Base-by-base conservation (phyloP, 1,139 yeast species). In the Yamadazyma conglobata region DNA sequence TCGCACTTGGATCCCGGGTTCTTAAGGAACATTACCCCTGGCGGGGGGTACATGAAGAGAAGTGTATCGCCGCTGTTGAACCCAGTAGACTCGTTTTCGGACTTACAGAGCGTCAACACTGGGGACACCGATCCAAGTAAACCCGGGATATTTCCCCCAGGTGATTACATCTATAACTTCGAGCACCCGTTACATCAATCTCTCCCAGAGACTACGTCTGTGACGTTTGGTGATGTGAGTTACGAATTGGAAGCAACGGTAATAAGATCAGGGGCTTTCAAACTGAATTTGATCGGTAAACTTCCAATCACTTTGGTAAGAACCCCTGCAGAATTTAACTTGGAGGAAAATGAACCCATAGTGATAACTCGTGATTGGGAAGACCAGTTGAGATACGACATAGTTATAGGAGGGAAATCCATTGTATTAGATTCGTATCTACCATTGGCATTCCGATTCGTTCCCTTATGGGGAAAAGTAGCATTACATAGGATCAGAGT, bases 291-390 rank as follows among this genome's bases (percentile, higher is more conserved):
- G 20, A 48, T 62, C 3, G 94, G 89, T 1, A 64, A 68, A 38
- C 56, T 75, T 27, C 85, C 86, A 2, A 70, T 91, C 2, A 67
- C 65, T 4, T 63, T 91, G 15, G 74, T 91, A 5, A 66, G 98
- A 40, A 72, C 88, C 0, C 91, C 89, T 6, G 70, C 87, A 0
- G 89, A 83, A 37, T 75, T 73, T 25, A 84, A 87, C 32, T 70
- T 82, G 24, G 97, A 91, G 52, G 89, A 86, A 47, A 80, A 84
- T 39, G 98, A 91, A 52, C 97, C 98, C 0, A 91, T 91, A 32
- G 86, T 88, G 5, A 88, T 91, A 24, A 70, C 84, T 10, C 70
- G 94, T 41, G 91, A 85, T 44, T 91, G 98, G 98, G 97, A 91
- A 54, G 89, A 85, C 51, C 88, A 85, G 50, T 58, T 91, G 24